Conservation (phyloP, 2,329 filamentous ascomycete genomes). For the Albophoma yamanashiensis region DNA sequence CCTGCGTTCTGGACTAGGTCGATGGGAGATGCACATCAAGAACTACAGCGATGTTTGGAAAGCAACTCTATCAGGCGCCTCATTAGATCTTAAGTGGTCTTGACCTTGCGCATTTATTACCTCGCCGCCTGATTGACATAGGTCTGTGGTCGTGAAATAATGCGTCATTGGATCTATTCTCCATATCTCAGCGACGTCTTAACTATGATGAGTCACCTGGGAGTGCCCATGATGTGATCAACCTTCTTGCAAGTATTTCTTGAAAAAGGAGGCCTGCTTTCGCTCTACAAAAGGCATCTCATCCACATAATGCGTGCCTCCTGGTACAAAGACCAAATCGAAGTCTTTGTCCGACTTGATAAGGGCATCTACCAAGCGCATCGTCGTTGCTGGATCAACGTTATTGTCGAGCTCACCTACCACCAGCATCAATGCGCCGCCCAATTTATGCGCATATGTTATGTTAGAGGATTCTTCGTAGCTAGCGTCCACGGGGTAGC, state of each 20-base stretch:
- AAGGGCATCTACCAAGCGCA: conserved; percentile 15
- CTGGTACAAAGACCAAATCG: conserved; percentile 16
- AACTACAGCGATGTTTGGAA: too few relatives aligned
- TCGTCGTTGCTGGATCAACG: conserved; percentile 17
- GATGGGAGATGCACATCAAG: too few relatives aligned
- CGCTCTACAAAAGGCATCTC: not conserved
- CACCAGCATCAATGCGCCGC: conserved; percentile 15
- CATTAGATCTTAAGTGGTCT: too few relatives aligned
- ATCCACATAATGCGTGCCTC: conserved; percentile 3
- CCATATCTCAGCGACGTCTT: too few relatives aligned
- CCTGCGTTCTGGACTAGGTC: too few relatives aligned
- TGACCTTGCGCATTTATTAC: too few relatives aligned
- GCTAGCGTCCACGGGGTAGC: conserved; percentile 17
- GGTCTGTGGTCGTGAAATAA: too few relatives aligned
- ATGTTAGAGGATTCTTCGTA: conserved; percentile 17
- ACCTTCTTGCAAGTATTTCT: not conserved
- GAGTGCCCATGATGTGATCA: not conserved
- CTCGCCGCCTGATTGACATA: too few relatives aligned
- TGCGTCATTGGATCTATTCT: too few relatives aligned
- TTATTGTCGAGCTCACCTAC: conserved; percentile 17
- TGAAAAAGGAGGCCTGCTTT: not conserved
- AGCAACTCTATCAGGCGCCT: too few relatives aligned
- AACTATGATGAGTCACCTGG: too few relatives aligned
- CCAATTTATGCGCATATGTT: conserved; percentile 15
- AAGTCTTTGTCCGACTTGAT: conserved; percentile 16